Evolutionary conservation across 805 yeast genomes (phyloP).

Genomic region (Lachancea meyersii): DNA sequence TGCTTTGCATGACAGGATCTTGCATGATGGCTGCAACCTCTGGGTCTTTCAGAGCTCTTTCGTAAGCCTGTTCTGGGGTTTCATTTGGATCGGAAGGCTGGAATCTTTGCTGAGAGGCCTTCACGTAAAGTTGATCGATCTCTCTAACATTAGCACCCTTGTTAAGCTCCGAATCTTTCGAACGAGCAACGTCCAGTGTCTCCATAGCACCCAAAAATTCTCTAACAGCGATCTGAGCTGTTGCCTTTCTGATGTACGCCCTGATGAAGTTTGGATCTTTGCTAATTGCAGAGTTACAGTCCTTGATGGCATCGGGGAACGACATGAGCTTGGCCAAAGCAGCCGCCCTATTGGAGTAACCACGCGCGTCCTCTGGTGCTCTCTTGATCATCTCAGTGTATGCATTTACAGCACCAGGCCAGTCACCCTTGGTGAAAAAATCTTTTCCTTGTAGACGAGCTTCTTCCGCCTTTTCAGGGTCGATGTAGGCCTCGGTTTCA

Average conservation of each 20-base stretch:
- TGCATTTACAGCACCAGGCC: constrained; percentile 94
- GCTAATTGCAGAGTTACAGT: constrained; percentile 83
- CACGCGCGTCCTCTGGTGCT: constrained; percentile 95
- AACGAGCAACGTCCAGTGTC: constrained; percentile 73
- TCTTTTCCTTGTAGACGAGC: constrained; percentile 93
- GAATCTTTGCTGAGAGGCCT: constrained; percentile 76
- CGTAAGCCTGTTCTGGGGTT: constrained; percentile 90
- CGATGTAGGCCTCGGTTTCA: constrained; percentile 73
- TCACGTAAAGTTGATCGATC: constrained; percentile 73
- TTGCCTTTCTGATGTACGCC: constrained; percentile 96
- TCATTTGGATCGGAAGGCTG: constrained; percentile 71
- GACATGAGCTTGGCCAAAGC: constrained; percentile 90
- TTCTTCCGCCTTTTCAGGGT: constrained; percentile 90
- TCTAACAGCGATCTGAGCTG: constrained; percentile 83
- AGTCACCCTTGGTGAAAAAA: constrained; percentile 80
- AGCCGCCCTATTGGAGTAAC: constrained; percentile 97
- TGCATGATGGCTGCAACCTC: constrained; percentile 83
- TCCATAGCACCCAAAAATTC: constrained; percentile 78
- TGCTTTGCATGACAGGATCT: constrained; percentile 95
- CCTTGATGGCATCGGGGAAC: constrained; percentile 93
- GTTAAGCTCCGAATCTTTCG: constrained; percentile 57
- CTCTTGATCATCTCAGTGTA: constrained; percentile 95
- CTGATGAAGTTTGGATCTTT: constrained; percentile 85
- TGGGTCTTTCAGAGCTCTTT: constrained; percentile 87
- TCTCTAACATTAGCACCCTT: constrained; percentile 61